phyloP scores from a whole-genome alignment of 306 rosid species.

The Pachyrhizus erosus region DNA sequence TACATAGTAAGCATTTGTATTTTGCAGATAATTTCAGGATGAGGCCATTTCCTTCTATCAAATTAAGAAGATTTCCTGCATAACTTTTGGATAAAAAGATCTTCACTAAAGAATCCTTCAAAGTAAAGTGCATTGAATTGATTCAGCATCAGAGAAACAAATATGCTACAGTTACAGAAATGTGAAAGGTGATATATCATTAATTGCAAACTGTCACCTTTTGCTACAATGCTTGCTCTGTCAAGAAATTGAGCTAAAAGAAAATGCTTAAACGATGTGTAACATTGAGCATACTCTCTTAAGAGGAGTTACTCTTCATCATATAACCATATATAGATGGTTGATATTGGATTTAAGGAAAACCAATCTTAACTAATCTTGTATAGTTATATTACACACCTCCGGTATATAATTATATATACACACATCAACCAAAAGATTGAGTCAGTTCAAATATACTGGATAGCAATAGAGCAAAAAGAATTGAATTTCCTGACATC shows the following conservation, averaged over 20 bases:
- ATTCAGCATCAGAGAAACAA: slow-evolving; percentile 10
- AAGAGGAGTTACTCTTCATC: not conserved
- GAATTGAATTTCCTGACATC: slow-evolving; percentile 25
- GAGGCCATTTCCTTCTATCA: slow-evolving; percentile 6
- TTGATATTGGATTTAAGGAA: not conserved
- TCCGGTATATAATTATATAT: not conserved
- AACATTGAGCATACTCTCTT: not conserved
- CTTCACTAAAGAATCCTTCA: slow-evolving; percentile 29
- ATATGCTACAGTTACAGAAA: not conserved
- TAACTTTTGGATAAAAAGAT: slow-evolving; percentile 18
- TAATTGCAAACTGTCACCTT: slow-evolving; percentile 1
- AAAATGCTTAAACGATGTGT: not conserved
- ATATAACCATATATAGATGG: not conserved
- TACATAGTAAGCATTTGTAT: slow-evolving; percentile 15
- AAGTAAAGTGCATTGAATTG: slow-evolving; percentile 19
- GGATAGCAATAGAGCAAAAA: not conserved
- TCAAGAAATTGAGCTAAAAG: slow-evolving; percentile 8
- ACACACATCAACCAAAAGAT: slow-evolving; percentile 17
- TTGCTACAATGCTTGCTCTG: slow-evolving; percentile 34
- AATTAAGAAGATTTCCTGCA: not conserved
- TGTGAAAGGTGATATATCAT: not conserved
- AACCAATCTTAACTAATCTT: not conserved
- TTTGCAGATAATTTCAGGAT: slow-evolving; percentile 6
- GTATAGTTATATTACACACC: not conserved
- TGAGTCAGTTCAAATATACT: slow-evolving; percentile 18